Base-by-base conservation (phyloP, 805 yeast species). In the Candida easanensis region DNA sequence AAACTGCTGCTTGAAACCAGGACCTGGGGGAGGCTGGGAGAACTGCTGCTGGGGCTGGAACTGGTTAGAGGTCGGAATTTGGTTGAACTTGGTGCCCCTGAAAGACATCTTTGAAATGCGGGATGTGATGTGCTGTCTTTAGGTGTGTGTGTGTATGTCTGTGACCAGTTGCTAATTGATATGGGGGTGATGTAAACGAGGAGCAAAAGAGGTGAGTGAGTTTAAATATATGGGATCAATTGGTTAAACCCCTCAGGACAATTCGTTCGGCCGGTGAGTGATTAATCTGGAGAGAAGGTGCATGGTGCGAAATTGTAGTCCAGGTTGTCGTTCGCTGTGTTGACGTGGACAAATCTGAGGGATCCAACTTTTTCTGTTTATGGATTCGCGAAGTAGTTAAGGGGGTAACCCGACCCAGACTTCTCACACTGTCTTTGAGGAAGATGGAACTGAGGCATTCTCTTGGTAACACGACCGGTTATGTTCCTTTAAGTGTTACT, bases 81-180 rank as follows among this genome's bases (percentile, higher is more conserved):
- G 52, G 38, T 50, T 51, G 49, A 58, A 58, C 36, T 57, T 58
- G 10, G 59, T 36, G 11, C 59, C 56, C 56, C 63, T 57, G 48
- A 57, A 58, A 40, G 54, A 48, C 51, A 48, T 51, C 28, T 9
- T 32, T 9, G 31, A 8, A 9, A 9, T 23, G 16, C 8, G n/a
- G n/a, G n/a, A n/a, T n/a, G n/a, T 16, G 43, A 25, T 16, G 34
- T 33, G 34, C 26, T 30, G n/a, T 26, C 26, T n/a, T n/a, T n/a
- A n/a, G n/a, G n/a, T n/a, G n/a, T n/a, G n/a, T n/a, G n/a, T n/a
- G n/a, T n/a, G n/a, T n/a, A n/a, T n/a, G n/a, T n/a, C n/a, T n/a
- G n/a, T n/a, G n/a, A n/a, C n/a, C n/a, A n/a, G n/a, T n/a, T n/a
- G 14, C 26, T 22, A n/a, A 16, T 22, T 11, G 28, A 8, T 16